Base-by-base conservation (phyloP, 2,329 filamentous ascomycete species). In the Hirsutella rhossiliensis region DNA sequence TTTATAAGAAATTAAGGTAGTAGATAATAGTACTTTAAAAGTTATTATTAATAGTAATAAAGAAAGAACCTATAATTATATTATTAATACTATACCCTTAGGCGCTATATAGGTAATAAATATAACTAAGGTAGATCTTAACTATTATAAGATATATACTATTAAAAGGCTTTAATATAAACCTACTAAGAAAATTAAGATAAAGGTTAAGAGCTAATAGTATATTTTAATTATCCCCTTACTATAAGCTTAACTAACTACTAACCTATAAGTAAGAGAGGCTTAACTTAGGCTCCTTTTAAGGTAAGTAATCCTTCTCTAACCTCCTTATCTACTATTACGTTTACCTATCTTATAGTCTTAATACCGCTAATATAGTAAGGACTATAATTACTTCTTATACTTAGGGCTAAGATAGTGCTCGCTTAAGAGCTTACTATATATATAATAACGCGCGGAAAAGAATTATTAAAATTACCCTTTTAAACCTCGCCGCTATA, bases 181-280 rank as follows among this genome's bases (percentile, higher is more conserved):
- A 3, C 53, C 54, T 0, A 52, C 57, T 0, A 48, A 47, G 2
- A 62, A 62, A 38, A 55, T 62, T 2, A 58, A 45, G 0, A 51
- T 61, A 18, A 62, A 61, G 31, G 68, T 67, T 42, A 54, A 56
- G 41, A 50, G 51, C 0, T 47, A 56, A 1, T 62, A 55, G 57
- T 56, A 34, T 41, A 40, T 9, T 20, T 17, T 1, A 27, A 20
- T 13, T 23, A 28, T 19, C n/a, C 8, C 5, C 7, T 13, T 5
- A 34, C 11, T 17, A 34, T 15, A 9, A 11, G 11, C 11, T 19
- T 3, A 9, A 9, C 28, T 27, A 40, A 11, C 34, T 5, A 6
- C 15, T 15, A 12, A 30, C 13, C 13, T 30, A 13, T 17, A 47
- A 28, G 48, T 56, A 52, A 52, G 49, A 55, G 39, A 45, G 45